Conservation (phyloP, 116 monocot species). For the Zostera marina region DNA sequence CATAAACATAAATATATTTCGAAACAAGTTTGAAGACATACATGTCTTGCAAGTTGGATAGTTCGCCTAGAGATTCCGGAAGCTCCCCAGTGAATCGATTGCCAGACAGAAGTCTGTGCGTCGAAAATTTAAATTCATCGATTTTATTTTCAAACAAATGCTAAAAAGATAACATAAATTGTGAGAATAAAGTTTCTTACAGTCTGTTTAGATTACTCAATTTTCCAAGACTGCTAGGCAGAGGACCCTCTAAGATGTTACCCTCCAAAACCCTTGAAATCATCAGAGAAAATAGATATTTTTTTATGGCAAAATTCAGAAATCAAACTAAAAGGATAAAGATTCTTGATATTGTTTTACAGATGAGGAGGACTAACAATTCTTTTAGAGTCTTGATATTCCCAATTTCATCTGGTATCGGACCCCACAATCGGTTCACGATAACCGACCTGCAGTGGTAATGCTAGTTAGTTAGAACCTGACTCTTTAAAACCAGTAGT, state of each 20-base stretch:
- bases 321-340: too few relatives aligned
- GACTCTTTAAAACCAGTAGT: background rate
- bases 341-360: background rate
- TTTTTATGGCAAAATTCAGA: background rate
- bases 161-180: too few relatives aligned
- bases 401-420: slow-evolving; percentile 9
- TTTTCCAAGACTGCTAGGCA: slow-evolving; percentile 7
- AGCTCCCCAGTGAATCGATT: slow-evolving; percentile 40
- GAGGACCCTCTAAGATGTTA: slow-evolving; percentile 7
- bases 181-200: background rate
- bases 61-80: slow-evolving; percentile 31
- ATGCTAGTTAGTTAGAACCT: background rate
- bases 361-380: slow-evolving; percentile 5
- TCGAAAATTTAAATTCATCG: background rate
- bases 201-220: slow-evolving; percentile 6
- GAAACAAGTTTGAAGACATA: slow-evolving; percentile 5
- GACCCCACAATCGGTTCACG: slow-evolving; percentile 9
- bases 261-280: slow-evolving; percentile 6
- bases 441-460: slow-evolving; percentile 10
- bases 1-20: too few relatives aligned
- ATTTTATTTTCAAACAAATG: too few relatives aligned
- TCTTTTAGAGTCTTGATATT: slow-evolving; percentile 7
- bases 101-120: slow-evolving; percentile 15
- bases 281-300: too few relatives aligned
- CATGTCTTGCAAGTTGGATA: slow-evolving; percentile 30